These are phyloP conservation scores for Earliella scabrosa DNA, from an alignment of 1,284 basidiomycete genomes.

Conservation along the genomic window DNA sequence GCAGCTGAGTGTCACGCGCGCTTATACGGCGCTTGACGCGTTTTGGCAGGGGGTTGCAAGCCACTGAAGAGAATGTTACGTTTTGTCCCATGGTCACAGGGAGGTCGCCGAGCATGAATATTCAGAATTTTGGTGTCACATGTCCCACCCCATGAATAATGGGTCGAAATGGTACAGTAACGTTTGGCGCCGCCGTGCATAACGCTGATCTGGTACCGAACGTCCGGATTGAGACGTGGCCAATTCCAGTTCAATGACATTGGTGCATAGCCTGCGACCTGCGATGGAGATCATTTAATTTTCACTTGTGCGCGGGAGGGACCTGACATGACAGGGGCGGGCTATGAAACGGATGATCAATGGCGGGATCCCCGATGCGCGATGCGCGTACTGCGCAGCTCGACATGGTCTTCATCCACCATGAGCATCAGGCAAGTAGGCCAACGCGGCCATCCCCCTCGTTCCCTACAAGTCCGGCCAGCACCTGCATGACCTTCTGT, in stretches of 20 bases:
- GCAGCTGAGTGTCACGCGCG: too few species aligned
- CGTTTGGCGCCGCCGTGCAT: background rate
- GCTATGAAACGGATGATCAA: too few species aligned
- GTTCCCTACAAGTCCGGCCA: slow-evolving; percentile 46
- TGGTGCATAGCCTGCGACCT: background rate
- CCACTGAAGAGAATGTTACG: too few species aligned
- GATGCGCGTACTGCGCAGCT: too few species aligned
- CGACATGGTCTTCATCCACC: slow-evolving; percentile 5
- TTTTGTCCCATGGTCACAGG: too few species aligned
- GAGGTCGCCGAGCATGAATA: too few species aligned
- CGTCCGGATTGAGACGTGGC: background rate
- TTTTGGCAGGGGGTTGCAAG: too few species aligned
- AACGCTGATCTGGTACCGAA: background rate
- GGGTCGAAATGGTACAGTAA: too few species aligned
- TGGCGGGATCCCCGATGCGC: background rate
- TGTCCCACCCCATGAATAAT: too few species aligned
- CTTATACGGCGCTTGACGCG: too few species aligned
- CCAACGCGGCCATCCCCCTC: slow-evolving; percentile 11
- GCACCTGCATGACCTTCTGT: slow-evolving; percentile 52
- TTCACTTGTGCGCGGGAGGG: background rate
- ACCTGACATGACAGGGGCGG: too few species aligned
- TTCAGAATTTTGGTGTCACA: too few species aligned
- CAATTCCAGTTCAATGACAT: background rate
- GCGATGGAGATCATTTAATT: background rate
- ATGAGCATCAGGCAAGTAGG: background rate